Percentiles rank a stretch among this genome's conserved stretches.
phyloP scores from a whole-genome alignment of 1,139 yeast species.

The Pichia sp. region DNA sequence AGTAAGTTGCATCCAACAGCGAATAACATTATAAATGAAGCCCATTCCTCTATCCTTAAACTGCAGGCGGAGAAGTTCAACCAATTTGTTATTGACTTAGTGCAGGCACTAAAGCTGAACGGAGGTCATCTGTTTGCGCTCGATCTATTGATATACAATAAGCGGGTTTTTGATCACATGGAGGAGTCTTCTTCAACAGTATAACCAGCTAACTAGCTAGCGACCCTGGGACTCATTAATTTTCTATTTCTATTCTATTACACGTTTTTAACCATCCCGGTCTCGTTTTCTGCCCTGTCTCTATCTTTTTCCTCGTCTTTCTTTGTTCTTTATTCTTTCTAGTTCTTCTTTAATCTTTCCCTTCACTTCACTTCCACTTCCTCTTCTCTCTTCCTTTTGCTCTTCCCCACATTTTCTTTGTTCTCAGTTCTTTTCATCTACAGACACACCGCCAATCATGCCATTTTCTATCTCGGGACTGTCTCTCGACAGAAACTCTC shows the following conservation, averaged over 20 bases:
- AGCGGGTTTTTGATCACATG: conserved; percentile 28
- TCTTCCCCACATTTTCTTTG: background rate
- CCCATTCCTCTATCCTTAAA: background rate
- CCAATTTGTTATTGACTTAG: conserved; percentile 32
- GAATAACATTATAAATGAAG: background rate
- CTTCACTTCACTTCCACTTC: too few relatives aligned
- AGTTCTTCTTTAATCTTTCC: too few relatives aligned
- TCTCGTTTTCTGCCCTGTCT: background rate
- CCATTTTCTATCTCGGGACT: conserved; percentile 1
- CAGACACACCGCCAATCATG: background rate
- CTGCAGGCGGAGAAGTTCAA: conserved; percentile 20
- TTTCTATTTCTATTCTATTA: too few relatives aligned
- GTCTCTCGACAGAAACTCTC: conserved; percentile 36
- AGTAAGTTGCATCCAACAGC: conserved; percentile 17
- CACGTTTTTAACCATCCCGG: too few relatives aligned
- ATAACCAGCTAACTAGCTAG: too few relatives aligned
- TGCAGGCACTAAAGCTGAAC: conserved; percentile 31
- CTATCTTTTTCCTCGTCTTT: background rate
- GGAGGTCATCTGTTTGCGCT: conserved; percentile 39
- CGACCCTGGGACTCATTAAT: too few relatives aligned
- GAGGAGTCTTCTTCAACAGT: conserved; percentile 8
- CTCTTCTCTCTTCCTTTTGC: background rate
- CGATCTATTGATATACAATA: conserved; percentile 32
- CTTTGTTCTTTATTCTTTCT: too few relatives aligned
- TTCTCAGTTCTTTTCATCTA: background rate